Evolutionary conservation across 805 yeast genomes (phyloP), one percentile per base, ranked within the genome.

Genomic region (Wickerhamiella lipophila): DNA sequence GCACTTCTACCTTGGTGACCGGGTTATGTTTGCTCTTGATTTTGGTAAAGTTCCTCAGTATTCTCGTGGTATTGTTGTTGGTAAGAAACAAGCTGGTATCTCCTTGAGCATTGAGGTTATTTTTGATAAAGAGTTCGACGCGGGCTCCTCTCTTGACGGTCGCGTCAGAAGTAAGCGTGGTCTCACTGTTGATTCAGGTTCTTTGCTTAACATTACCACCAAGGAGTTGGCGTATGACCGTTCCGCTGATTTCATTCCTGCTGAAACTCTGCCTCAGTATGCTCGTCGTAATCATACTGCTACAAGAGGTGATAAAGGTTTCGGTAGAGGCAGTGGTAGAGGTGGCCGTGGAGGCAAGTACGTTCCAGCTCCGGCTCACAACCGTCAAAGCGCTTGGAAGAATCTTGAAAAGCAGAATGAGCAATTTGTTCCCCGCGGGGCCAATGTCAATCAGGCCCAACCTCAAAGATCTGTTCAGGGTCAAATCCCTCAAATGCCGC

Each of bases 31-130:
- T 56, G 83, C 86, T 19, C 81, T 82, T 57, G 83, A 80, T 57
- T 78, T 83, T 21, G 97, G 97, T 46, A 86, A 84, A 60, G 95
- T 88, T 13, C 95, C 96, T 23, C 66, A 80, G 50, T 86, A 82
- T 60, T 74, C 84, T 22, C 82, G 82, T 59, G 99, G 99, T 62
- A 87, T 96, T 0, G 94, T 92, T 49, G 81, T 84, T 45, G 70
- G 77, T 36, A 85, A 84, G 38, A 72, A 77, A 30, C 15, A 32
- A 15, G 41, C 46, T n/a, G 49, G 46, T 19, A 39, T 38, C 1
- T 19, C 41, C 23, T 62, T 74, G 9, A 74, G 80, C 0, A 68
- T 92, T 50, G 86, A 83, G 54, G 79, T 92, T 46, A 64, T 92
- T 32, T 92, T 89, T 71, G 99, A 92, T 60, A 66, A 74, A 50